phyloP scores from a whole-genome alignment of 2,329 filamentous ascomycete genomes.

The Dactylellina cionopaga region DNA sequence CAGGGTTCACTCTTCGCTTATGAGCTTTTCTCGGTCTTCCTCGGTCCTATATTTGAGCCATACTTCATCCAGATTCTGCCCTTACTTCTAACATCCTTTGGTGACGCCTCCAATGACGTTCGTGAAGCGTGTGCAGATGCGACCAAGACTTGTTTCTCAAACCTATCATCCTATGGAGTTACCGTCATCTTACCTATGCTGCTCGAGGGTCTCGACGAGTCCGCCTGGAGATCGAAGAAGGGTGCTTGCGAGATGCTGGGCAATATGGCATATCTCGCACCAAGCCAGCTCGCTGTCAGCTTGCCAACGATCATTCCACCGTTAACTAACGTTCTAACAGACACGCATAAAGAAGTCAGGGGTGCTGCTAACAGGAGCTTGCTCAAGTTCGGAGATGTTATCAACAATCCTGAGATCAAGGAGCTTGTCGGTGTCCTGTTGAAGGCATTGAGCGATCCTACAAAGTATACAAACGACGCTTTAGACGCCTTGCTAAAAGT shows the following conservation, averaged over 20 bases:
- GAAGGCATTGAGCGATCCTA: constrained; percentile 96
- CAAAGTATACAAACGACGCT: constrained; percentile 94
- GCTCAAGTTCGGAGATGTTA: constrained; percentile 98
- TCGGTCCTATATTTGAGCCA: constrained; percentile 90
- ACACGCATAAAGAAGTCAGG: constrained; percentile 97
- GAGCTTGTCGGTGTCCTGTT: constrained; percentile 87
- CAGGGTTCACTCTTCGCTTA: constrained; percentile 90
- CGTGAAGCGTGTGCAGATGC: constrained; percentile 92
- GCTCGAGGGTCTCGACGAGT: constrained; percentile 89
- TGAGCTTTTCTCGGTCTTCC: constrained; percentile 85
- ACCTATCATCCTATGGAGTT: constrained; percentile 92
- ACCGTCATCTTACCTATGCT: constrained; percentile 93
- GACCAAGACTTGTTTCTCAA: constrained; percentile 92
- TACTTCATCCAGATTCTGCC: constrained; percentile 97
- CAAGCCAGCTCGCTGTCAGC: constrained; percentile 89
- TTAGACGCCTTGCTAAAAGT: constrained; percentile 95
- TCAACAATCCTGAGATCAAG: constrained; percentile 97
- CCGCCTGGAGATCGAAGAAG: constrained; percentile 98
- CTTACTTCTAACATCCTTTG: constrained; percentile 86
- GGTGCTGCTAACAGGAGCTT: constrained; percentile 91
- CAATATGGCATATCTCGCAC: constrained; percentile 98
- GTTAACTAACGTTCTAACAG: constrained; percentile 90
- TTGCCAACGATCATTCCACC: constrained; percentile 97
- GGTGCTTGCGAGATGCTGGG: constrained; percentile 95
- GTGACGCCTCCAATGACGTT: constrained; percentile 86